These are phyloP conservation scores for Fistulinella prunicolor DNA, from an alignment of 768 basidiomycete genomes.

Conservation along the genomic window DNA sequence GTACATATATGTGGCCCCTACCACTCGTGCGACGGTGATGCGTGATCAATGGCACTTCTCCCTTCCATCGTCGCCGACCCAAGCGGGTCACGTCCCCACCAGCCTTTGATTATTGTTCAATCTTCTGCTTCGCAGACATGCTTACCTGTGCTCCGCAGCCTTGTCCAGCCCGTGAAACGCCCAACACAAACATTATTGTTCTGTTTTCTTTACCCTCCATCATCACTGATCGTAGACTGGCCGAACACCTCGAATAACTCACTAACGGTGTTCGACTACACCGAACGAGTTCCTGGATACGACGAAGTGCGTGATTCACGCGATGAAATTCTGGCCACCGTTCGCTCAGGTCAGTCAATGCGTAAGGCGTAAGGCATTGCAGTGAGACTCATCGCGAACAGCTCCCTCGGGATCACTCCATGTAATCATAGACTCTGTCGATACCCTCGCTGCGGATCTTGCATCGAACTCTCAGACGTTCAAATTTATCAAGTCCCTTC, in stretches of 20 bases:
- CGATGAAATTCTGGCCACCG: slow-evolving; percentile 38
- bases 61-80: slow-evolving; percentile 28
- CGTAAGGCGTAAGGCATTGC: neutral
- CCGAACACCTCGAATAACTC: slow-evolving; percentile 18
- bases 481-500: slow-evolving; percentile 48
- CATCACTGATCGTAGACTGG: slow-evolving; percentile 37
- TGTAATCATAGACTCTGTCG: slow-evolving; percentile 70
- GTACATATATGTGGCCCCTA: too few species aligned
- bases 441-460: slow-evolving; percentile 59
- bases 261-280: slow-evolving; percentile 48
- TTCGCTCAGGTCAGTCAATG: slow-evolving; percentile 36
- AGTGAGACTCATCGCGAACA: slow-evolving; percentile 20
- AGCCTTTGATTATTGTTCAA: slow-evolving; percentile 54
- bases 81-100: slow-evolving; percentile 23
- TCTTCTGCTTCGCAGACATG: slow-evolving; percentile 58
- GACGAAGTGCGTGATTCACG: slow-evolving; percentile 34
- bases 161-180: slow-evolving; percentile 34
- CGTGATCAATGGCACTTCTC: slow-evolving; percentile 25
- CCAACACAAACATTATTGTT: slow-evolving; percentile 43
- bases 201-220: slow-evolving; percentile 55
- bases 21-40: too few species aligned
- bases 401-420: slow-evolving; percentile 48
- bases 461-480: slow-evolving; percentile 53
- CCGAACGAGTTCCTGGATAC: slow-evolving; percentile 53
- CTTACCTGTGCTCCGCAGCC: slow-evolving; percentile 50